Evolutionary conservation across 345 rosid genomes (phyloP).

Genomic region (Cardiospermum halicacabum): DNA sequence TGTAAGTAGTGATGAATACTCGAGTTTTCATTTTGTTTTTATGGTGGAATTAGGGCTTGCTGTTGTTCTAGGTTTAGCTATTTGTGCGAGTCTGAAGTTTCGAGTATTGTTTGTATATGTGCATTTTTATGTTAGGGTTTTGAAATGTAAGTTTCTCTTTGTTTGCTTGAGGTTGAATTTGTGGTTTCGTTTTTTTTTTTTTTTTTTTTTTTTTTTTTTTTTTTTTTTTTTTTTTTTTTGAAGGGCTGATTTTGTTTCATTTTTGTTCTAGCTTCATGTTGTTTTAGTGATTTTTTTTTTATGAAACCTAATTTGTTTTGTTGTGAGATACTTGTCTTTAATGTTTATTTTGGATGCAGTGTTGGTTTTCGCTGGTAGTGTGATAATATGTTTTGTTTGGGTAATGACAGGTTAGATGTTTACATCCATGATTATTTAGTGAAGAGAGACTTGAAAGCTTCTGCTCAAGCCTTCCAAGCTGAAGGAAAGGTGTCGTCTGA

Average conservation of each 20-base stretch:
- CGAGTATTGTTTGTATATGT: slow-evolving; percentile 11
- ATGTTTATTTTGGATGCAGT: not conserved
- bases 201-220: no score
- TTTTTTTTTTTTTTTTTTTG: not conserved
- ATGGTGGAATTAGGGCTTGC: slow-evolving; percentile 31
- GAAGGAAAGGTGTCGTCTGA: slow-evolving; percentile 98
- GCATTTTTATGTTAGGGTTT: slow-evolving; percentile 42
- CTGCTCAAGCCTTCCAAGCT: slow-evolving; percentile 97
- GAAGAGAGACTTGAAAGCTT: slow-evolving; percentile 88
- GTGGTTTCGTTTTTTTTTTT: no score
- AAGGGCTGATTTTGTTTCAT: not conserved
- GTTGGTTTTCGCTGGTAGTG: not conserved
- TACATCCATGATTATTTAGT: slow-evolving; percentile 95
- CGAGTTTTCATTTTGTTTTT: slow-evolving; percentile 1
- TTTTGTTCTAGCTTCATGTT: not conserved
- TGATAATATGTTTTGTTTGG: not conserved
- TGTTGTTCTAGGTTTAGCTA: slow-evolving; percentile 22
- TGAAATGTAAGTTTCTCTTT: slow-evolving; percentile 4
- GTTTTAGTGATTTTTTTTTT: not conserved
- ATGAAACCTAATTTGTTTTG: not conserved
- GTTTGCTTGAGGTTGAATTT: not conserved
- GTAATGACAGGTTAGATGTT: slow-evolving; percentile 82
- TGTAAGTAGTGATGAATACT: slow-evolving; percentile 41
- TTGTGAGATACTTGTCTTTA: slow-evolving; percentile 8
- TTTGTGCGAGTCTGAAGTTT: slow-evolving; percentile 18